Conservation (phyloP, 768 basidiomycete species). For the Pleurotus giganteus region DNA sequence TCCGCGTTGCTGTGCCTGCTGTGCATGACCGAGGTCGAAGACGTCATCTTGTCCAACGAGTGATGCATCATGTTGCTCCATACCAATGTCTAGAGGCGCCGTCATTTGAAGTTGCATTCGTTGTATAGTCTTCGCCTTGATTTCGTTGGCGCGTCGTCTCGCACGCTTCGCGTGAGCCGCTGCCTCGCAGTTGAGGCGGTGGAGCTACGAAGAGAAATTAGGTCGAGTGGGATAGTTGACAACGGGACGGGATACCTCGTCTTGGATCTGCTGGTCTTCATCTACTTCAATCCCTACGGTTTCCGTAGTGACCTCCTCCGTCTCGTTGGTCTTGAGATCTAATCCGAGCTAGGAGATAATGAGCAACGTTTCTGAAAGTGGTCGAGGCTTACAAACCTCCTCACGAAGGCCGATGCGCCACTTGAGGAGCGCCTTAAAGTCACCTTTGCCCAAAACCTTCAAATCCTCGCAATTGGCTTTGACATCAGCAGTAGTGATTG, state of each 20-base stretch:
- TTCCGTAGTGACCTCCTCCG: constrained; percentile 71
- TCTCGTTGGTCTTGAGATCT: constrained; percentile 73
- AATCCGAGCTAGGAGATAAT: constrained; percentile 51
- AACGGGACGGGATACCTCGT: constrained; percentile 58
- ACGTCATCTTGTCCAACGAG: constrained; percentile 82
- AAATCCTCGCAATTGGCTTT: constrained; percentile 85
- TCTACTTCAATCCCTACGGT: constrained; percentile 68
- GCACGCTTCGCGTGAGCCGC: constrained; percentile 74
- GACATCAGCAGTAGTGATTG: constrained; percentile 76
- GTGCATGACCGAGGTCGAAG: constrained; percentile 76
- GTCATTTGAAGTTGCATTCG: constrained; percentile 98
- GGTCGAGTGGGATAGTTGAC: constrained; percentile 9
- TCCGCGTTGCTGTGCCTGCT: constrained; percentile 38
- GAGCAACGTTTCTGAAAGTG: constrained; percentile 1
- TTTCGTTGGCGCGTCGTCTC: constrained; percentile 83
- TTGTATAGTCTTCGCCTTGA: constrained; percentile 83
- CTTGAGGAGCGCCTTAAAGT: constrained; percentile 90
- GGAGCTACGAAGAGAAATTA: constrained; percentile 53
- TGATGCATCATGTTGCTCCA: constrained; percentile 77
- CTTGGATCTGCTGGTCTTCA: constrained; percentile 86
- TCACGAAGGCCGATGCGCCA: constrained; percentile 88
- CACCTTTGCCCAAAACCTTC: constrained; percentile 96
- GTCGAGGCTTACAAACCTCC: constrained; percentile 54
- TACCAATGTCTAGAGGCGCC: constrained; percentile 93
- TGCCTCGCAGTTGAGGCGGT: constrained; percentile 77